Evolutionary conservation across 2,329 filamentous ascomycete species (phyloP).

Genomic region (Trichoderma pleuroti): DNA sequence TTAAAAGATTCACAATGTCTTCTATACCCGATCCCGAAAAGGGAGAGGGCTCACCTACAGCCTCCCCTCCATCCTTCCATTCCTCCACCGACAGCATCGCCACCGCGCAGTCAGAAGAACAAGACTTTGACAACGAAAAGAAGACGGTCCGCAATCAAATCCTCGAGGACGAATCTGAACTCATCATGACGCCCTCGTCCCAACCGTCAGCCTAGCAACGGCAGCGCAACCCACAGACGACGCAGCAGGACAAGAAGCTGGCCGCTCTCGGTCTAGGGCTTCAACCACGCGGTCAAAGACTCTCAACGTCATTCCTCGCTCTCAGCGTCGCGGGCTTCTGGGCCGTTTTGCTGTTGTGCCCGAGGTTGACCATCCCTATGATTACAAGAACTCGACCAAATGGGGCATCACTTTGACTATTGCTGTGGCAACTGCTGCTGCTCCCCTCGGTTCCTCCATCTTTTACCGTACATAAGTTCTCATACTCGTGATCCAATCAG

Average conservation of each 20-base stretch:
- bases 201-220: slow-evolving; percentile 2
- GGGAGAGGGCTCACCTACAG: neutral
- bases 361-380: slow-evolving; percentile 72
- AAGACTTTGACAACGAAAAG: slow-evolving; percentile 1
- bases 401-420: slow-evolving; percentile 80
- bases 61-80: neutral
- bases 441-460: slow-evolving; percentile 80
- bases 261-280: slow-evolving; percentile 31
- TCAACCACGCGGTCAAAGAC: slow-evolving; percentile 41
- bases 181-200: slow-evolving; percentile 10
- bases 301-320: slow-evolving; percentile 41
- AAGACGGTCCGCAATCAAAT: neutral
- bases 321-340: slow-evolving; percentile 66
- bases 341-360: slow-evolving; percentile 68
- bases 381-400: slow-evolving; percentile 72
- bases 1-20: neutral
- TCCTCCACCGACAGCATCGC: slow-evolving; percentile 4
- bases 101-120: slow-evolving; percentile 4
- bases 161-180: neutral
- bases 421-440: slow-evolving; percentile 70
- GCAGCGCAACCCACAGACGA: neutral
- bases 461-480: slow-evolving; percentile 64
- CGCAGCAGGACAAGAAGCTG: neutral
- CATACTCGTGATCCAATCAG: neutral
- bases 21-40: slow-evolving; percentile 2